Evolutionary conservation across 331 rosid genomes (phyloP).

Genomic region (Malus hybrid): DNA sequence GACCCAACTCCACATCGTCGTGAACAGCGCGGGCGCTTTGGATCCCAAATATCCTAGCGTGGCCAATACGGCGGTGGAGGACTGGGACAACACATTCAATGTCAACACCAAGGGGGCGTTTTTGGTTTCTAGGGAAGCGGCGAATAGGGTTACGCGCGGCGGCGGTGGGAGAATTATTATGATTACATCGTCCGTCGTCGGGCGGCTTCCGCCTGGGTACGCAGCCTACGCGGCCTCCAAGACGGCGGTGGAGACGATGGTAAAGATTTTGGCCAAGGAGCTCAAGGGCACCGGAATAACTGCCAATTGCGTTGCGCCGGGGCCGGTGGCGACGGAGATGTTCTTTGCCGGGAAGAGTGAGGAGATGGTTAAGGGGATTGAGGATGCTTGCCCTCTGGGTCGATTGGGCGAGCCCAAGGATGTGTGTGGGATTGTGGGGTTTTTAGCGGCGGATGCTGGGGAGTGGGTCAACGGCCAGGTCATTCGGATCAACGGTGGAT

Average conservation of each 20-base stretch:
- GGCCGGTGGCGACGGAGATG: slow-evolving; percentile 46
- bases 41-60: slow-evolving; percentile 31
- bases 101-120: slow-evolving; percentile 51
- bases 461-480: slow-evolving; percentile 62
- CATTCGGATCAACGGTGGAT: slow-evolving; percentile 43
- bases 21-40: slow-evolving; percentile 33
- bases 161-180: slow-evolving; percentile 45
- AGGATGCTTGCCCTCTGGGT: slow-evolving; percentile 25
- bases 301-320: slow-evolving; percentile 59
- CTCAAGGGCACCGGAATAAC: slow-evolving; percentile 46
- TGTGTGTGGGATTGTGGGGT: slow-evolving; percentile 42
- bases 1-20: slow-evolving; percentile 19
- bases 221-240: slow-evolving; percentile 48
- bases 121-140: slow-evolving; percentile 30
- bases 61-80: slow-evolving; percentile 13
- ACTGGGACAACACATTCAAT: slow-evolving; percentile 27
- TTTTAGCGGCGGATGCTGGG: slow-evolving; percentile 34
- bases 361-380: slow-evolving; percentile 14
- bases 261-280: slow-evolving; percentile 49
- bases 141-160: slow-evolving; percentile 33
- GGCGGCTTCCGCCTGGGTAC: slow-evolving; percentile 23
- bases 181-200: slow-evolving; percentile 33
- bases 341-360: slow-evolving; percentile 40
- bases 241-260: slow-evolving; percentile 58
- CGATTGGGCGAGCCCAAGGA: slow-evolving; percentile 44